Percentiles rank a stretch among this genome's conserved stretches.
Evolutionary conservation across 345 rosid genomes (phyloP).

Genomic region (Clarkia xantiana): DNA sequence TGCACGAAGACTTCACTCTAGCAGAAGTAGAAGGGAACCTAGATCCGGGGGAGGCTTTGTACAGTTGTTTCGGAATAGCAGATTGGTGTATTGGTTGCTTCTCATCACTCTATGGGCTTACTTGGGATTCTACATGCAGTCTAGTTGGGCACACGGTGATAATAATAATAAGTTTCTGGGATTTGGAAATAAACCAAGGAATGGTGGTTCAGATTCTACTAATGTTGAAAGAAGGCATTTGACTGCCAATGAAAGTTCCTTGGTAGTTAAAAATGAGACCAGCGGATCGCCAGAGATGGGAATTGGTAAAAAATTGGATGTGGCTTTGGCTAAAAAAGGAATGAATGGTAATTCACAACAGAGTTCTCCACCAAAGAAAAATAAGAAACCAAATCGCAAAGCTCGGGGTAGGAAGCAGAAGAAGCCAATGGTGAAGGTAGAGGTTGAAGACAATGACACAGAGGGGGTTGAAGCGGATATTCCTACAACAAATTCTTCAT

Average conservation of each 20-base stretch:
- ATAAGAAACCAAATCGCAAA: constrained; percentile 32
- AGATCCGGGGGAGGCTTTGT: constrained; percentile 36
- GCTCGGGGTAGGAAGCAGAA: constrained; percentile 24
- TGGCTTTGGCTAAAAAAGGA: constrained; percentile 39
- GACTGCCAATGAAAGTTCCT: constrained; percentile 35
- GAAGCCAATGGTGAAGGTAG: constrained; percentile 26
- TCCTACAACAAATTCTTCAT: constrained; percentile 50
- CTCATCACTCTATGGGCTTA: constrained; percentile 94
- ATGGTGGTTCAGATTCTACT: constrained; percentile 17
- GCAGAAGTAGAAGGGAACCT: constrained; percentile 66
- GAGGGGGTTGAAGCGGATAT: constrained; percentile 50
- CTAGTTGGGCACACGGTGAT: constrained; percentile 92
- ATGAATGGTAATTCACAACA: constrained; percentile 17
- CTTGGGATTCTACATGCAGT: constrained; percentile 89
- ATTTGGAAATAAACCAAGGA: constrained; percentile 40
- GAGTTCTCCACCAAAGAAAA: constrained; percentile 31
- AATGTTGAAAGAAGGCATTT: constrained; percentile 28
- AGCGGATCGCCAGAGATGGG: constrained; percentile 12
- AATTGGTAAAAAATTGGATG: constrained; percentile 30
- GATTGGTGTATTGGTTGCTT: constrained; percentile 78
- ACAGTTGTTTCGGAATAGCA: constrained; percentile 73
- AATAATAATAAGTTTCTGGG: constrained; percentile 56
- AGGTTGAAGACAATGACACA: constrained; percentile 18
- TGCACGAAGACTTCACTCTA: constrained; percentile 41
- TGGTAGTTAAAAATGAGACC: constrained; percentile 25